Evolutionary conservation across 1,284 basidiomycete genomes (phyloP).

Genomic region (Hymenochaete sp.): DNA sequence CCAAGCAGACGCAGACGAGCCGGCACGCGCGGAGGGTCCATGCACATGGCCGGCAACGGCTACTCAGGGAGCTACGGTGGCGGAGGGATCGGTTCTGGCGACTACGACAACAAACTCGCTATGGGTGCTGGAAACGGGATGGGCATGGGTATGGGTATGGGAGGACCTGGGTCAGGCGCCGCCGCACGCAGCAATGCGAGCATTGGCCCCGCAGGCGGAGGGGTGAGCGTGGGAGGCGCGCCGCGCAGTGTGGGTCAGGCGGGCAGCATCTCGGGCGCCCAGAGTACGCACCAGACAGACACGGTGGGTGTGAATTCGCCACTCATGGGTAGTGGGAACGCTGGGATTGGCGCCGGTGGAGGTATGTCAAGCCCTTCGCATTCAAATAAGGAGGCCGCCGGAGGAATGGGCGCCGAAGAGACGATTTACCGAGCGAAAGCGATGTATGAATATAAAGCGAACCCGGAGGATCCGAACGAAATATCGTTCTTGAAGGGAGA

Average conservation of each 20-base stretch:
- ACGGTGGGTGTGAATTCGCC: constrained; percentile 47
- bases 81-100: constrained; percentile 56
- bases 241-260: constrained; percentile 28
- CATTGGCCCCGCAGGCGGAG: constrained; percentile 35
- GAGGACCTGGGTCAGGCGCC: constrained; percentile 25
- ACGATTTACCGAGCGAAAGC: constrained; percentile 16
- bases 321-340: constrained; percentile 47
- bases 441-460: constrained; percentile 65
- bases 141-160: too few relatives aligned
- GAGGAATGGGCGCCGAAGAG: too few relatives aligned
- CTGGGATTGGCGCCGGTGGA: constrained; percentile 48
- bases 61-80: constrained; percentile 52
- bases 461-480: constrained; percentile 92
- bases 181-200: constrained; percentile 55
- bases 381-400: constrained; percentile 15
- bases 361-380: constrained; percentile 21
- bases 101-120: constrained; percentile 53
- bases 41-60: constrained; percentile 57
- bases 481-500: constrained; percentile 93
- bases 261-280: constrained; percentile 32
- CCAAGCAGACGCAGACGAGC: constrained; percentile 64
- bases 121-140: constrained; percentile 29
- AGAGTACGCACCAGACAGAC: constrained; percentile 34
- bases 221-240: constrained; percentile 36
- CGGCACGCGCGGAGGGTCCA: constrained; percentile 40